Conservation (phyloP, 495 filamentous ascomycete genomes). For the Aspergillus kassunensis region DNA sequence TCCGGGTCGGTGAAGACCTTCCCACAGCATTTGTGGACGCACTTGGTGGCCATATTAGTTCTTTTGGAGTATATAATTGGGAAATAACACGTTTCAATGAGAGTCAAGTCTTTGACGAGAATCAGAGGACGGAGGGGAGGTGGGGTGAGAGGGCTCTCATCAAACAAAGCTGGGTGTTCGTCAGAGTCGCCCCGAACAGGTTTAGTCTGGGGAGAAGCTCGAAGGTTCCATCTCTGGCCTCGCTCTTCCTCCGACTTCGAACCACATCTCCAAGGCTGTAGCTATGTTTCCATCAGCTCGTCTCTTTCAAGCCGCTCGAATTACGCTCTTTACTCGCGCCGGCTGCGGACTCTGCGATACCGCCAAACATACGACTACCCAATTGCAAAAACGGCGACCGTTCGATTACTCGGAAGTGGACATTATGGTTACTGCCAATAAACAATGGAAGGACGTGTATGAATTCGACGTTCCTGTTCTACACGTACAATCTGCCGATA, state of each 20-base stretch:
- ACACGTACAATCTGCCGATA: constrained; percentile 53
- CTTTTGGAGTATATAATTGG: not conserved
- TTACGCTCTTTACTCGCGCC: constrained; percentile 79
- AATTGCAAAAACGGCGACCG: constrained; percentile 61
- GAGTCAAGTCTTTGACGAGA: not conserved
- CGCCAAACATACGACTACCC: constrained; percentile 66
- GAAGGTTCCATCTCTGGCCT: constrained; percentile 39
- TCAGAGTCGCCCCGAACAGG: constrained; percentile 26
- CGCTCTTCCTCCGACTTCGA: not conserved
- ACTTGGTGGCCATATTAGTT: constrained; percentile 77
- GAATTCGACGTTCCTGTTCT: constrained; percentile 91
- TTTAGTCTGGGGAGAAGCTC: constrained; percentile 41
- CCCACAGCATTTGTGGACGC: constrained; percentile 92
- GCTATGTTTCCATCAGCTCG: constrained; percentile 36
- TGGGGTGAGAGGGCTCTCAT: not conserved
- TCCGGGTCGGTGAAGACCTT: constrained; percentile 80
- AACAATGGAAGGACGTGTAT: constrained; percentile 74
- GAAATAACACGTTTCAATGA: not conserved
- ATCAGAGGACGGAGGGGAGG: not conserved
- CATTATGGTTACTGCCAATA: constrained; percentile 62
- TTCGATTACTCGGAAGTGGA: constrained; percentile 79
- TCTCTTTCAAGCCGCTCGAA: constrained; percentile 55
- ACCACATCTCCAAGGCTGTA: not conserved
- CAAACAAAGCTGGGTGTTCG: not conserved
- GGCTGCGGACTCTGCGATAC: constrained; percentile 76